Percentiles rank a stretch among this genome's conserved stretches.
phyloP scores from a whole-genome alignment of 1,139 yeast genomes.

The Blastobotrys serpentis region DNA sequence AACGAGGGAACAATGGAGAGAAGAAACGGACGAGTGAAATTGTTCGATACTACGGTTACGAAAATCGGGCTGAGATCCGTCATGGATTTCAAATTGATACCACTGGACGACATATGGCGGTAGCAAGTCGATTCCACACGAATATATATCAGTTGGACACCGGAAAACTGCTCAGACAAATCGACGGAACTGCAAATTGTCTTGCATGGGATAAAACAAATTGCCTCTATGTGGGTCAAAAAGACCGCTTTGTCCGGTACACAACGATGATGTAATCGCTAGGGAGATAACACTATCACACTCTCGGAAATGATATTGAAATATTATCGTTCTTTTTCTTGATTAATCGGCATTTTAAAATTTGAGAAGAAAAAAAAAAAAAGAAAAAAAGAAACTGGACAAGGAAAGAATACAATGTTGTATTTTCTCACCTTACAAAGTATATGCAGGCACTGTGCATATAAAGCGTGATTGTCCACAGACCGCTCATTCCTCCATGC shows the following conservation, averaged over 20 bases:
- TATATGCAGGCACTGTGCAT: constrained; percentile 3
- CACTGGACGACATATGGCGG: constrained; percentile 17
- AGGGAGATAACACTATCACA: too few relatives aligned
- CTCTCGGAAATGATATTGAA: too few relatives aligned
- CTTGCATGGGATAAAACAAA: constrained; percentile 3
- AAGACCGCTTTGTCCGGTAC: constrained; percentile 4
- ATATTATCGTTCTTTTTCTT: too few relatives aligned
- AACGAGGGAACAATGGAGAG: constrained; percentile 3
- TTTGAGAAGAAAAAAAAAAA: too few relatives aligned
- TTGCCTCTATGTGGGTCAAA: constrained; percentile 10
- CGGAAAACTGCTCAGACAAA: neutral
- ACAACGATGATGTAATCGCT: neutral
- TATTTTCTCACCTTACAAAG: neutral
- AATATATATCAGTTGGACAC: neutral
- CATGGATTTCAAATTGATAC: constrained; percentile 14
- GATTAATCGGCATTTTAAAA: too few relatives aligned
- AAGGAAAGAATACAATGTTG: too few relatives aligned
- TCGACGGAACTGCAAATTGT: constrained; percentile 7
- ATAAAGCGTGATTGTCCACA: neutral
- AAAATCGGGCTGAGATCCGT: constrained; percentile 11
- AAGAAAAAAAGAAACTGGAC: too few relatives aligned
- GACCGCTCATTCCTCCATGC: neutral
- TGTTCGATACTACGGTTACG: constrained; percentile 15
- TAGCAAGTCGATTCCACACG: neutral
- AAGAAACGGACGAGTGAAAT: constrained; percentile 8